Evolutionary conservation across 129 eudicot genomes (phyloP).

Genomic region (Tanacetum coccineum): DNA sequence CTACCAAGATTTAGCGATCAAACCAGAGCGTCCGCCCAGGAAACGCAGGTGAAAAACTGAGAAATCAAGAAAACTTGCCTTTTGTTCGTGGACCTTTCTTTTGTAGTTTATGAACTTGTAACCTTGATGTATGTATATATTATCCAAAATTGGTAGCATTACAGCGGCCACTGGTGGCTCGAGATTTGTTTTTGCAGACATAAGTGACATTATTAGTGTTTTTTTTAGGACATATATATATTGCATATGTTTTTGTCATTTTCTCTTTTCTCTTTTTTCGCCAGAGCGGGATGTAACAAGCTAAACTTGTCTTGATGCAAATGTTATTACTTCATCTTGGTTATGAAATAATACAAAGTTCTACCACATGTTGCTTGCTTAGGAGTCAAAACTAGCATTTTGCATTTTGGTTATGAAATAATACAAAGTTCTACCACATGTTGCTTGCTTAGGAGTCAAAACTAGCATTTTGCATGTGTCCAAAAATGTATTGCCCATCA

Average conservation of each 20-base stretch:
- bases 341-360: slow-evolving; percentile 7
- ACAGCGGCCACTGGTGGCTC: too few relatives aligned
- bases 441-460: slow-evolving; percentile 23
- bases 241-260: neutral
- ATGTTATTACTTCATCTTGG: slow-evolving; percentile 3
- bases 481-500: slow-evolving; percentile 20
- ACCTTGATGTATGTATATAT: too few relatives aligned
- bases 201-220: too few relatives aligned
- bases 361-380: slow-evolving; percentile 5
- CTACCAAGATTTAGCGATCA: too few relatives aligned
- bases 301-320: slow-evolving; percentile 5
- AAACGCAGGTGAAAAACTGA: too few relatives aligned
- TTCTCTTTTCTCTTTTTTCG: neutral
- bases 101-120: too few relatives aligned
- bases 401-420: slow-evolving; percentile 14
- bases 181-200: too few relatives aligned
- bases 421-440: slow-evolving; percentile 14
- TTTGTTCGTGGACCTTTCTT: too few relatives aligned
- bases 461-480: slow-evolving; percentile 33
- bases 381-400: slow-evolving; percentile 34
- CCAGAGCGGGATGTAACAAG: neutral
- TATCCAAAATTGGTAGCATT: too few relatives aligned
- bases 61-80: too few relatives aligned
- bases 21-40: too few relatives aligned
- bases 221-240: too few relatives aligned